Evolutionary conservation across 192 early-diverging fungal genomes (phyloP).

Genomic region (Backusella psychrophila): DNA sequence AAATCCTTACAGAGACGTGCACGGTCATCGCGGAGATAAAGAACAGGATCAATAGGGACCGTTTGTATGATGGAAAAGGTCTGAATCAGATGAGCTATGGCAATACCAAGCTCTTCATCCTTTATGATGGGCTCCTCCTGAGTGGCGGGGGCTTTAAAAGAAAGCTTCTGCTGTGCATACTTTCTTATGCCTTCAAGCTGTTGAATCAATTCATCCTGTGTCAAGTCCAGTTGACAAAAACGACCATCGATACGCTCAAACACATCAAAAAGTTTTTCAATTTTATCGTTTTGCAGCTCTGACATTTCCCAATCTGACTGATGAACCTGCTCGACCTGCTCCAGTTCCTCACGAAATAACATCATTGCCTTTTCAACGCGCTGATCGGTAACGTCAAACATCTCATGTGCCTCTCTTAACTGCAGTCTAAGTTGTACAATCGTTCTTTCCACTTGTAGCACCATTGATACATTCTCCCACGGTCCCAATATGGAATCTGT

Average conservation of each 20-base stretch:
- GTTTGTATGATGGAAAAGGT: not conserved
- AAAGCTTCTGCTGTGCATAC: not conserved
- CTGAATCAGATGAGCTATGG: not conserved
- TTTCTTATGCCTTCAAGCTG: constrained; percentile 16
- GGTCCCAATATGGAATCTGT: constrained; percentile 42
- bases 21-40: constrained; percentile 12
- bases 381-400: constrained; percentile 47
- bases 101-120: not conserved
- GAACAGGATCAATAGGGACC: constrained; percentile 11
- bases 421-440: constrained; percentile 41
- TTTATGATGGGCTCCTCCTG: not conserved
- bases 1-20: constrained; percentile 16
- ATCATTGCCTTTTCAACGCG: constrained; percentile 26
- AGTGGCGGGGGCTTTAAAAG: not conserved
- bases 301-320: constrained; percentile 27
- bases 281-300: constrained; percentile 26
- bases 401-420: constrained; percentile 45
- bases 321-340: constrained; percentile 21
- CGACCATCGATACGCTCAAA: constrained; percentile 26
- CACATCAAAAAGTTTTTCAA: constrained; percentile 30
- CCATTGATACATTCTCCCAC: constrained; percentile 7
- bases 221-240: constrained; percentile 22
- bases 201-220: constrained; percentile 18
- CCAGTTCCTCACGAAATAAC: constrained; percentile 26
- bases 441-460: constrained; percentile 17